Evolutionary conservation across 2,329 filamentous ascomycete genomes (phyloP), one percentile per base, ranked within the genome.

Genomic region (Cladosporium austrohemisphaericum): DNA sequence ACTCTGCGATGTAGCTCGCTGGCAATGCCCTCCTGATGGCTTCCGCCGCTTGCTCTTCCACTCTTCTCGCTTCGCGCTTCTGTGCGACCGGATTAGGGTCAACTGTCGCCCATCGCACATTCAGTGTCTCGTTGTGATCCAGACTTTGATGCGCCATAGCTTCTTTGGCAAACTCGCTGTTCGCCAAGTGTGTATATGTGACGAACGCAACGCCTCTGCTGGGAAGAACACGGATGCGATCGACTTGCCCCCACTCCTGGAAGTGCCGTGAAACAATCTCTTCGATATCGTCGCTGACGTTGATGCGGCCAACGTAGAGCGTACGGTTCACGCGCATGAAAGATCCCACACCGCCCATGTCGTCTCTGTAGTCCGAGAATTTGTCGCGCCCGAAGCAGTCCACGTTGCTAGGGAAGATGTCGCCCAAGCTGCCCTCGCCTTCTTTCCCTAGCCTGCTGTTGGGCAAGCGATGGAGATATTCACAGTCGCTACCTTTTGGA

Each of bases 311-410:
- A 1, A 96, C 81, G 61, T 98, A 98, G 5, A 98, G 76, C 1
- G 93, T 98, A 25, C 93, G 79, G 65, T 98, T 98, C 64, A 95
- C 88, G 18, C 93, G 79, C 81, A 91, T 85, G 64, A 98, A 98
- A 54, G 83, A 89, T 20, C 93, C 93, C 2, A 96, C 90, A 57
- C 94, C 94, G 11, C 92, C 91, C 93, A 98, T 97, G 67, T 97
- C 92, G 66, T 97, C 92, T 61, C 91, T 77, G 70, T 96, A 97
- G 64, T 95, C 92, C 55, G 81, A 85, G 63, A 89, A 87, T 73
- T 95, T 95, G 75, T 96, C 92, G 51, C 92, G 79, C 2, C 89
- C 89, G 63, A 98, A 98, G 64, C 90, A 95, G 71, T 98, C 93
- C 16, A 95, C 83, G 60, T 96, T 97, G 1, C 87, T 88, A 54